These are phyloP conservation scores for Fusarium subglutinans DNA, from an alignment of 2,329 filamentous ascomycete genomes.

Conservation along the genomic window DNA sequence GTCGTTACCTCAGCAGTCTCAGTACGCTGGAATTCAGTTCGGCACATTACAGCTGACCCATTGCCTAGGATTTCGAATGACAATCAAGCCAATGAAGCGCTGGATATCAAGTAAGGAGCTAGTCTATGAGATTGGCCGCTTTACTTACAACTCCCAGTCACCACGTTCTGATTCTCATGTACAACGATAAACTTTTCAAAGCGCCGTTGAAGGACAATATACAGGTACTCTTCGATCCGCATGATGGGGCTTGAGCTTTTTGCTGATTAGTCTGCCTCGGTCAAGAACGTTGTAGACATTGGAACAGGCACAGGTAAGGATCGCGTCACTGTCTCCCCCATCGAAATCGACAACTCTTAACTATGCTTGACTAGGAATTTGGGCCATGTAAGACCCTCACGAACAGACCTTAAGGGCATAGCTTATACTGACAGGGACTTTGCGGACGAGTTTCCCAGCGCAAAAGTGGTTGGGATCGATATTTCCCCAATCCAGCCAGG, in stretches of 20 bases:
- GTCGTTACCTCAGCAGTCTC: background rate
- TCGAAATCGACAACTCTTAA: fast-evolving
- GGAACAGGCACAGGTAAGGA: conserved; percentile 13
- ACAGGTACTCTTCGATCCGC: background rate
- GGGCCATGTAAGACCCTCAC: background rate
- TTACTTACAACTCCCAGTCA: background rate
- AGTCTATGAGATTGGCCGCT: fast-evolving
- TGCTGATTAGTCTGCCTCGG: fast-evolving
- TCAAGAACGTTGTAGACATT: conserved; percentile 1
- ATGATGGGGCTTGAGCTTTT: fast-evolving
- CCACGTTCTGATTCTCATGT: conserved; percentile 2
- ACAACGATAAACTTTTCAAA: background rate
- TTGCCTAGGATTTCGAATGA: conserved; percentile 10
- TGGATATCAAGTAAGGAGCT: conserved; percentile 7
- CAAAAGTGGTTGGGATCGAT: conserved; percentile 4
- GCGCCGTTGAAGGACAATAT: background rate
- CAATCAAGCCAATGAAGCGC: background rate
- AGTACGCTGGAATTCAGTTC: fast-evolving
- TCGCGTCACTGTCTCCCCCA: background rate
- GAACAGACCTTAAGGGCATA: background rate
- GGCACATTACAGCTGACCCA: fast-evolving
- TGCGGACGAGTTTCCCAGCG: conserved; percentile 2
- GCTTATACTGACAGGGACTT: background rate
- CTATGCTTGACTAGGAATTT: background rate
- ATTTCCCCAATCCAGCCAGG: conserved; percentile 16